These are phyloP conservation scores for Pichia sp. DNA, from an alignment of 1,139 yeast species.

Conservation along the genomic window DNA sequence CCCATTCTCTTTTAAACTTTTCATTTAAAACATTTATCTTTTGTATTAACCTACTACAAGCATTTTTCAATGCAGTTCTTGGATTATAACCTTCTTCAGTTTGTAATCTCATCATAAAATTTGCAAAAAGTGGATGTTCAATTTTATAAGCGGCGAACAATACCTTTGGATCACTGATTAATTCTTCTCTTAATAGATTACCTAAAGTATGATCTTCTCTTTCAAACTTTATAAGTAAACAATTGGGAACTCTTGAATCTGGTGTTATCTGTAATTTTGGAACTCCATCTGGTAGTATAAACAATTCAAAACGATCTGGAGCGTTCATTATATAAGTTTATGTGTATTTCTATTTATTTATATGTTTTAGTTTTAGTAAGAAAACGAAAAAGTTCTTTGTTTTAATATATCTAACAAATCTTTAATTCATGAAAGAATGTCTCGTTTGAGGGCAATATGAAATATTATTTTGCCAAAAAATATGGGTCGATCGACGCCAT, in stretches of 20 bases:
- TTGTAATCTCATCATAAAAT: slow-evolving; percentile 87
- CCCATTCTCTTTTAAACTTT: slow-evolving; percentile 89
- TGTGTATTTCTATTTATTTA: no score
- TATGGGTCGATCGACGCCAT: no score
- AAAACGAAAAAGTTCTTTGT: no score
- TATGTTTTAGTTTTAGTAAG: no score
- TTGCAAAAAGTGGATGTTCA: slow-evolving; percentile 95
- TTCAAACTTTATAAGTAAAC: slow-evolving; percentile 86
- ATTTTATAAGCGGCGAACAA: slow-evolving; percentile 95
- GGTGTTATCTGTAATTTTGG: slow-evolving; percentile 84
- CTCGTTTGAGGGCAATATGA: no score
- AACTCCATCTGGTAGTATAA: slow-evolving; percentile 95
- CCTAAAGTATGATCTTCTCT: slow-evolving; percentile 98
- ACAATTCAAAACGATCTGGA: slow-evolving; percentile 96
- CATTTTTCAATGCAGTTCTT: slow-evolving; percentile 80
- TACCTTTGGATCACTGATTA: slow-evolving; percentile 79
- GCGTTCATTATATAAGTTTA: slow-evolving; percentile 63
- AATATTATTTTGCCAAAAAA: no score
- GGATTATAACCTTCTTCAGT: slow-evolving; percentile 95
- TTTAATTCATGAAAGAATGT: no score
- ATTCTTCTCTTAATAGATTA: slow-evolving; percentile 78
- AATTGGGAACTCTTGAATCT: slow-evolving; percentile 92
- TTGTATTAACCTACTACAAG: slow-evolving; percentile 75
- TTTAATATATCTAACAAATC: no score
- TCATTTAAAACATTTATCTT: slow-evolving; percentile 70